A percentile compares a stretch with the other conserved stretches of the same genome.
Conservation (phyloP, 805 yeast species). For the Cyberlindnera subsufficiens region DNA sequence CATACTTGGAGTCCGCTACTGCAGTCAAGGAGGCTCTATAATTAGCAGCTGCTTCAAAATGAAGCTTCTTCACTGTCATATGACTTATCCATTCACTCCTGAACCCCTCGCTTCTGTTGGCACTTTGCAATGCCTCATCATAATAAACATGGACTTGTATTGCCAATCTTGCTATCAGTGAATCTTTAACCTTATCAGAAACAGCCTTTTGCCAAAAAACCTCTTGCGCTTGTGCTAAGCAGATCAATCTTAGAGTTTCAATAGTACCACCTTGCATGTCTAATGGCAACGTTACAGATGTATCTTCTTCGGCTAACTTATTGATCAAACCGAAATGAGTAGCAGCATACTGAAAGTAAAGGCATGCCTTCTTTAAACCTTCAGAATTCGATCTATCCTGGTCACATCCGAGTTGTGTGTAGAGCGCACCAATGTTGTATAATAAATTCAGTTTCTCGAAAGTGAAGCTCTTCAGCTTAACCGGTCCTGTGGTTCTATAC, state of each 20-base stretch:
- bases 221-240: conserved; percentile 86
- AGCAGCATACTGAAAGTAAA: conserved; percentile 64
- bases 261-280: conserved; percentile 50
- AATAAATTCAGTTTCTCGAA: conserved; percentile 60
- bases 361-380: conserved; percentile 57
- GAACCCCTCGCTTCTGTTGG: conserved; percentile 43
- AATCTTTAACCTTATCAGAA: conserved; percentile 43
- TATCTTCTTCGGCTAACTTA: conserved; percentile 32
- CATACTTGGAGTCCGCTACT: conserved; percentile 49
- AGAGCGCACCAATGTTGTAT: conserved; percentile 64
- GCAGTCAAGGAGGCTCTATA: conserved; percentile 52
- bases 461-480: conserved; percentile 38
- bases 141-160: conserved; percentile 58
- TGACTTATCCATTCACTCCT: conserved; percentile 62
- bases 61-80: conserved; percentile 49
- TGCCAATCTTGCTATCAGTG: conserved; percentile 59
- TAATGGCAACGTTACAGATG: conserved; percentile 24
- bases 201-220: conserved; percentile 74
- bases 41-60: conserved; percentile 68
- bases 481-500: conserved; percentile 43
- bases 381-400: conserved; percentile 40
- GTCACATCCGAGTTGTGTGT: conserved; percentile 48
- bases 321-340: conserved; percentile 70
- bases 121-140: conserved; percentile 34
- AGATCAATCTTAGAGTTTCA: conserved; percentile 42